Base-by-base conservation (phyloP, 2,329 filamentous ascomycete species). In the Venturia carpophila region DNA sequence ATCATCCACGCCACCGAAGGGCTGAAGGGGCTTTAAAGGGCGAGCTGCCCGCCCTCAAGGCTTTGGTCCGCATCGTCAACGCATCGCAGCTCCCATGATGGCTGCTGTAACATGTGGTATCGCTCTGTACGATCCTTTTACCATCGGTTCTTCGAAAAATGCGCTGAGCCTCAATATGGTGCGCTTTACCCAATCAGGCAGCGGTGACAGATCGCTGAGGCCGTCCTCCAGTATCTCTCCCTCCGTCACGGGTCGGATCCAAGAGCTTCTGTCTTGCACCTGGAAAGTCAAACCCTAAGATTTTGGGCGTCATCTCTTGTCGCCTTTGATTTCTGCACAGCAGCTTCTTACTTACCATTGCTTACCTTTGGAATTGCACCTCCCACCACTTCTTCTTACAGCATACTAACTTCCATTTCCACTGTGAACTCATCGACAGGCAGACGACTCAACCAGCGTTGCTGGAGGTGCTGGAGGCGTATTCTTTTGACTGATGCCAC, bases 11-110 rank as follows among this genome's bases (percentile, higher is more conserved):
- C 52, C 52, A 58, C 52, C 47, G 27, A 58, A 58, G 52, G 52
- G 52, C 30, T 58, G 30, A 37, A 37, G 52, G 52, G 52, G n/a
- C 52, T 58, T 58, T 58, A 58, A 58, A 58, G 52, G 52, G 52
- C 52, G 52, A 58, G 52, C 52, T 58, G 52, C 27, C 52, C 52
- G 52, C 52, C 52, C 30, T 58, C 30, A n/a, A 58, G 52, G 1
- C 17, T 37, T 37, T 37, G 15, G 30, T 5, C 52, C 30, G 52
- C 52, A 37, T 58, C 52, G 30, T 37, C 27, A 27, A 37, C 52
- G 52, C 52, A 58, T 58, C 27, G 52, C 52, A n/a, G 52, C 13
- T 58, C 17, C 52, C 52, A 58, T 10, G 17, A 58, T 37, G 52
- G 15, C 19, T 9, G 13, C 9, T 21, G 30, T 58, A 34, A 37